These are phyloP conservation scores for Saturnispora kantuleensis DNA, from an alignment of 805 yeast species.

Conservation along the genomic window DNA sequence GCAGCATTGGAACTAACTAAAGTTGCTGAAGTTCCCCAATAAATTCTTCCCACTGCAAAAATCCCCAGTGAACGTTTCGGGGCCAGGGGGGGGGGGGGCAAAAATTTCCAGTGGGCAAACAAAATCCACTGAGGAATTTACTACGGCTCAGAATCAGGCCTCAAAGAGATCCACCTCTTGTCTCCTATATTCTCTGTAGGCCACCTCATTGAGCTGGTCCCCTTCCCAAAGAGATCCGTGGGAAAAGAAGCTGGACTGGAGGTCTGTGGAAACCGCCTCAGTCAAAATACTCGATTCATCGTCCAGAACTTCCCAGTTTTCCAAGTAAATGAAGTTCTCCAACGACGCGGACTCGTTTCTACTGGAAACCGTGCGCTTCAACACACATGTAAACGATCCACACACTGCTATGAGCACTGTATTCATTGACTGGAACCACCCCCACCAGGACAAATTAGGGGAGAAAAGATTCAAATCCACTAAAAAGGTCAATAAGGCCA, in stretches of 20 bases:
- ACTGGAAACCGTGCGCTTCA: constrained; percentile 57
- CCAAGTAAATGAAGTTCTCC: constrained; percentile 11
- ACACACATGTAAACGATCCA: constrained; percentile 58
- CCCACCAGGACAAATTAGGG: constrained; percentile 68
- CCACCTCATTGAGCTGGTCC: too few species aligned
- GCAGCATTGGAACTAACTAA: too few species aligned
- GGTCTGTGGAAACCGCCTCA: not conserved
- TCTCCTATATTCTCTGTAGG: too few species aligned
- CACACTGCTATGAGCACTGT: constrained; percentile 55
- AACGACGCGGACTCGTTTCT: constrained; percentile 20
- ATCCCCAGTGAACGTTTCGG: too few species aligned
- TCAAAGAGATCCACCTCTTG: too few species aligned
- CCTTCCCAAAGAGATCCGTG: too few species aligned
- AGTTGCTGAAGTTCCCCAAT: too few species aligned
- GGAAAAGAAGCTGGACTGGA: not conserved
- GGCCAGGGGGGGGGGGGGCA: too few species aligned
- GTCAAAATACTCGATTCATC: constrained; percentile 8
- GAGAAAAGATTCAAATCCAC: constrained; percentile 75
- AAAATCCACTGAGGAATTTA: too few species aligned
- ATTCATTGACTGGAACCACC: constrained; percentile 73
- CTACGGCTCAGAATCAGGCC: too few species aligned
- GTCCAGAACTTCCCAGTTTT: constrained; percentile 9
- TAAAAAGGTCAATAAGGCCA: constrained; percentile 63
- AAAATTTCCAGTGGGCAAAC: too few species aligned
- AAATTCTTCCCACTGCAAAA: too few species aligned